Percentiles rank a stretch among this genome's conserved stretches.
phyloP scores from a whole-genome alignment of 208 protist species.

The Wallacemonas sp. region DNA sequence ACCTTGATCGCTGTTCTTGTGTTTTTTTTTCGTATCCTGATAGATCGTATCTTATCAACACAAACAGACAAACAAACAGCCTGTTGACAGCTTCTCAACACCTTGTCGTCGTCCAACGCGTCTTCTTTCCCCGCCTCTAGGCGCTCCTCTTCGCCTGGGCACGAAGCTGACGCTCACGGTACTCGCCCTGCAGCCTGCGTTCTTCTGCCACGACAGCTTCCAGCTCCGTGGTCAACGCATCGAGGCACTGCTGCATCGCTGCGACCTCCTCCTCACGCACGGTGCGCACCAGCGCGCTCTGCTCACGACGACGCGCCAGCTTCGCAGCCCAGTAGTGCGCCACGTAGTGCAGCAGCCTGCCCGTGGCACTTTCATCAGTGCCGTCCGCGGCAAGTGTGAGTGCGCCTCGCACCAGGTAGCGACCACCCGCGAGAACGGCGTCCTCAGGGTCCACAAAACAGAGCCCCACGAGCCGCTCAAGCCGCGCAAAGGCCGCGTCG shows the following conservation, averaged over 20 bases:
- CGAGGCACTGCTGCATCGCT: conserved; percentile 43
- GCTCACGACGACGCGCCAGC: neutral
- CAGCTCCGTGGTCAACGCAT: conserved; percentile 31
- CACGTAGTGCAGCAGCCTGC: neutral
- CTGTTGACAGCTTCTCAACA: too few relatives aligned
- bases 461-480: neutral
- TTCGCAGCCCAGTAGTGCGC: neutral
- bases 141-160: neutral
- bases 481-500: neutral
- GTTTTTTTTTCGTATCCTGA: too few relatives aligned
- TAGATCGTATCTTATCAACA: too few relatives aligned
- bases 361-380: neutral
- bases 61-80: neutral
- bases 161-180: conserved; percentile 23
- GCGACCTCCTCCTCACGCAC: conserved; percentile 33
- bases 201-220: conserved; percentile 40
- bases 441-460: conserved; percentile 13
- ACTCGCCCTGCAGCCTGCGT: conserved; percentile 48
- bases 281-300: conserved; percentile 20
- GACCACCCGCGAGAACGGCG: conserved; percentile 1
- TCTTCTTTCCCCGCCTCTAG: too few relatives aligned
- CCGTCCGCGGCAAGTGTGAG: neutral
- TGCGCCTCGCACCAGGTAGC: neutral
- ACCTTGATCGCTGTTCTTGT: too few relatives aligned
- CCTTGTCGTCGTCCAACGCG: too few relatives aligned